phyloP scores from a whole-genome alignment of 1,139 yeast genomes.

The Candida dubliniensis region DNA sequence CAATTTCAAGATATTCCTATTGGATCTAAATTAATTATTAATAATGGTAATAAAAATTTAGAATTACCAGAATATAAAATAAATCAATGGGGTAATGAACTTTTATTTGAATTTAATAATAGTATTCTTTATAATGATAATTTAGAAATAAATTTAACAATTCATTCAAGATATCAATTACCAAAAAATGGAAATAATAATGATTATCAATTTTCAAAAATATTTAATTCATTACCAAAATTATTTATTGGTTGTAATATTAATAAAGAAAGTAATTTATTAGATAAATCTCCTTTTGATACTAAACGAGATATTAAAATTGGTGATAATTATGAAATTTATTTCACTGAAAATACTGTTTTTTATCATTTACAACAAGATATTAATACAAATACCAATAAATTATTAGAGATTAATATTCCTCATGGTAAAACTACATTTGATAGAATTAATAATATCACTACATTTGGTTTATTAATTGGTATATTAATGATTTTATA shows the following conservation, averaged over 20 bases:
- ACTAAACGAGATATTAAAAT: conserved; percentile 19
- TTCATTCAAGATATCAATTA: conserved; percentile 42
- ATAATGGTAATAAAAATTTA: conserved; percentile 37
- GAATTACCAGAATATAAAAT: conserved; percentile 46
- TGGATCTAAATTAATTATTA: conserved; percentile 24
- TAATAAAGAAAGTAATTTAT: conserved; percentile 24
- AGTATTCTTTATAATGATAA: conserved; percentile 6
- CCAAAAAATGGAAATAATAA: conserved; percentile 27
- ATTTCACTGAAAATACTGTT: conserved; percentile 43
- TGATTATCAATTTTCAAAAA: conserved; percentile 9
- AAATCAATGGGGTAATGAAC: conserved; percentile 43
- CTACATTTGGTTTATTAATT: conserved; percentile 15
- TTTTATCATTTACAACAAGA: conserved; percentile 38
- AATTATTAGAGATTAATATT: conserved; percentile 16
- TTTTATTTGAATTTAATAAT: conserved; percentile 30
- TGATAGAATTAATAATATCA: conserved; percentile 17
- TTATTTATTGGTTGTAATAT: conserved; percentile 38
- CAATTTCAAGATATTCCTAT: conserved; percentile 35
- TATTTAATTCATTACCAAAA: conserved; percentile 22
- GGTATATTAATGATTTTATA: conserved; percentile 14
- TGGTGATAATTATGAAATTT: conserved; percentile 40
- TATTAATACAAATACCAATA: conserved; percentile 6
- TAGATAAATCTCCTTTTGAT: conserved; percentile 41
- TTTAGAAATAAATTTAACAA: conserved; percentile 29
- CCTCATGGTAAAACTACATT: conserved; percentile 24